These are phyloP conservation scores for Coemansia sp. DNA, from an alignment of 192 early-diverging fungal species.

Conservation along the genomic window DNA sequence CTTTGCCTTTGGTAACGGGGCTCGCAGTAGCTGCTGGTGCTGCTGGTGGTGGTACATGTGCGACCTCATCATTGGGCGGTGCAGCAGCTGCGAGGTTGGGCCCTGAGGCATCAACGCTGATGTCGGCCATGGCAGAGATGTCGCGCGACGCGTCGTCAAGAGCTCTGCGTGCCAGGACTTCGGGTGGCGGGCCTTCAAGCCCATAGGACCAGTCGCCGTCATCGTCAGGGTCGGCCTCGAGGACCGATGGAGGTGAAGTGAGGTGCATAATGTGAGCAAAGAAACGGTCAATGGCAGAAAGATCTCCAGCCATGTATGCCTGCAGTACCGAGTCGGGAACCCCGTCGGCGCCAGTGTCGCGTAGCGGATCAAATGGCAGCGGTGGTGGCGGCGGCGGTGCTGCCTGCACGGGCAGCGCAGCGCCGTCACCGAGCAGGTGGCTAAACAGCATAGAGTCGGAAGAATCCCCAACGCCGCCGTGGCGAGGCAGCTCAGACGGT, in stretches of 20 bases:
- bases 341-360: conserved; percentile 35
- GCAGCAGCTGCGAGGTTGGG: no score
- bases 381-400: conserved; percentile 1
- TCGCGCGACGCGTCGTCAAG: conserved; percentile 3
- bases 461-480: conserved; percentile 27
- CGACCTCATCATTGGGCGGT: background rate
- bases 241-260: conserved; percentile 39
- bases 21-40: conserved; percentile 13
- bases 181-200: conserved; percentile 42
- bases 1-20: no score
- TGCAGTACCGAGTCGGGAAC: conserved; percentile 49
- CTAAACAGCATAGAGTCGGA: conserved; percentile 39
- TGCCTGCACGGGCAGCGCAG: conserved; percentile 20
- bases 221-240: conserved; percentile 34
- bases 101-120: no score
- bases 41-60: background rate
- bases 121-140: conserved; percentile 4
- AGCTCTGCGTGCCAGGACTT: conserved; percentile 20
- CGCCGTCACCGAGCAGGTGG: conserved; percentile 46
- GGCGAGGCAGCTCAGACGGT: conserved; percentile 7
- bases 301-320: conserved; percentile 46
- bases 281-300: conserved; percentile 47
- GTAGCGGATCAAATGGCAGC: conserved; percentile 30
- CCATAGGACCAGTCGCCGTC: conserved; percentile 54
- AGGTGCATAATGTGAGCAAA: conserved; percentile 51